These are phyloP conservation scores for Clitopilus hobsonii DNA, from an alignment of 768 basidiomycete genomes.

Conservation along the genomic window DNA sequence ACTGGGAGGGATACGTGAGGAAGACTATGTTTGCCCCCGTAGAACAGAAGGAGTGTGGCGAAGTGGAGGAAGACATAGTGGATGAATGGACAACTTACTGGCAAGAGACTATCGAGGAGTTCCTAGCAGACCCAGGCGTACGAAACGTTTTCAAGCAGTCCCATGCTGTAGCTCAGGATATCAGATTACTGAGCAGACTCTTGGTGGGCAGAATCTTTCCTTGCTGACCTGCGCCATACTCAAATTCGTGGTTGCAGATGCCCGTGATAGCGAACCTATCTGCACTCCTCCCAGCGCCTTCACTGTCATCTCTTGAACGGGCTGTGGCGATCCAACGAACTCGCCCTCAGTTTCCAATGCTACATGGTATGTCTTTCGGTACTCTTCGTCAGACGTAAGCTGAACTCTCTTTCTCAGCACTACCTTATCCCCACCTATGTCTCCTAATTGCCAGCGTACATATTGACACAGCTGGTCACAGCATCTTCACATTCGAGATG, in stretches of 20 bases:
- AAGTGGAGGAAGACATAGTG: slow-evolving; percentile 15
- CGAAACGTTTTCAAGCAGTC: slow-evolving; percentile 48
- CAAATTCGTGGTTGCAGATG: slow-evolving; percentile 26
- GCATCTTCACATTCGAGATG: slow-evolving; percentile 88
- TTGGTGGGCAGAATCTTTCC: slow-evolving; percentile 41
- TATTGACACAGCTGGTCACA: slow-evolving; percentile 68
- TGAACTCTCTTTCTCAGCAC: slow-evolving; percentile 32
- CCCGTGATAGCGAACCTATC: slow-evolving; percentile 40
- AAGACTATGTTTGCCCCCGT: slow-evolving; percentile 35
- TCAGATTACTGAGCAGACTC: slow-evolving; percentile 51
- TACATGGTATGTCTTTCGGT: slow-evolving; percentile 41
- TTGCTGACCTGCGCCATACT: background rate
- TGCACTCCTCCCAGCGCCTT: slow-evolving; percentile 50
- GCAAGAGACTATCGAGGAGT: slow-evolving; percentile 50
- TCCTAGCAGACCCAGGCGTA: slow-evolving; percentile 47
- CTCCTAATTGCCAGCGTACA: slow-evolving; percentile 85
- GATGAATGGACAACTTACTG: slow-evolving; percentile 64
- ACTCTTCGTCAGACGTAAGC: background rate
- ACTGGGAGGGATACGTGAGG: slow-evolving; percentile 49
- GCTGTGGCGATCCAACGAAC: slow-evolving; percentile 45
- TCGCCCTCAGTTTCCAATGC: slow-evolving; percentile 45
- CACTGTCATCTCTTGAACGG: slow-evolving; percentile 37
- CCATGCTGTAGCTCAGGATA: slow-evolving; percentile 56
- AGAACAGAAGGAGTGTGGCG: slow-evolving; percentile 9
- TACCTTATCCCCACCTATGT: slow-evolving; percentile 77